Base-by-base conservation (phyloP, 352 stramenopile species). In the Phytophthora idaei region DNA sequence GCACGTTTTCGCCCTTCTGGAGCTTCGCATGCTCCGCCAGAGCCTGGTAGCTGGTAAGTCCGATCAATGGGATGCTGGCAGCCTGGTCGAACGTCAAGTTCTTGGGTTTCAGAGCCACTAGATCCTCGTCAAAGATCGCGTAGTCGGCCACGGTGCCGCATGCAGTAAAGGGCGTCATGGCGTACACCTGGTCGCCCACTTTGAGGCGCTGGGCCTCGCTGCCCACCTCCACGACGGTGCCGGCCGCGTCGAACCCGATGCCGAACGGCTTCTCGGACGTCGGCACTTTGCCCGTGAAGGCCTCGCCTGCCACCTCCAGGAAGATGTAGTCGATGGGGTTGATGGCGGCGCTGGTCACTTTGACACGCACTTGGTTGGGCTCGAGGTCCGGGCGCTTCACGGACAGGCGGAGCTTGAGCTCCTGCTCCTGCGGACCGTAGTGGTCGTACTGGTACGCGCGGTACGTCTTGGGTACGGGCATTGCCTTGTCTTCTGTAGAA, bases 81-180 rank as follows among this genome's bases (percentile, higher is more conserved):
- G 80, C 77, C 29, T 85, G 36, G 11, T 80, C 67, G 36, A 87
- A 87, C 31, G 61, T 74, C 10, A 83, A 44, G 21, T 61, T 80
- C 28, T 42, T 73, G 2, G 79, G 79, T 59, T 89, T 90, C 12
- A 57, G 56, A 0, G 76, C 76, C 36, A 90, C 69, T 8, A 69
- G 67, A 28, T 77, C 39, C n/a, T 64, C 67, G n/a, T 76, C 68
- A 6, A 76, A 21, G 8, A 48, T 34, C 1, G 71, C 46, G 61
- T 63, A 85, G 58, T 85, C 77, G 5, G 74, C 74, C 14, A 82
- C 71, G 7, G 71, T 61, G 28, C 71, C 77, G 21, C 52, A 57
- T 25, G 46, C 47, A 12, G 36, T 17, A 63, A 76, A 76, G 2
- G 45, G 36, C 29, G 62, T 48, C 58, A 71, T 76, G 29, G 50